phyloP scores from a whole-genome alignment of 2,329 filamentous ascomycete species.

The Ophiostoma angusticollis region DNA sequence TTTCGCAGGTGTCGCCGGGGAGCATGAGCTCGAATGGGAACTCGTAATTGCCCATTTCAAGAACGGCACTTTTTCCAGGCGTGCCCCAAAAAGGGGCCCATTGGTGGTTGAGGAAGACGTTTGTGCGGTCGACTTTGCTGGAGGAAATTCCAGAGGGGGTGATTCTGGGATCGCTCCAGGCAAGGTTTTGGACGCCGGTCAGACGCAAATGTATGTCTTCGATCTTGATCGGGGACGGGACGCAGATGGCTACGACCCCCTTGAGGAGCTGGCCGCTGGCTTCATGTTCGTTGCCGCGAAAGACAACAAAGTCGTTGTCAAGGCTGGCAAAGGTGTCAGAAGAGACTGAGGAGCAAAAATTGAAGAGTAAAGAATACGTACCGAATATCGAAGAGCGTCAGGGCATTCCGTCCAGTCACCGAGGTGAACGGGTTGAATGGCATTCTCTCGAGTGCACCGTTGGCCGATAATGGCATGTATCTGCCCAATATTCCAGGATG shows the following conservation, averaged over 20 bases:
- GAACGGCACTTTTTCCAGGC: constrained; percentile 42
- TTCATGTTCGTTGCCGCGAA: constrained; percentile 63
- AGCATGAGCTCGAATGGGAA: constrained; percentile 67
- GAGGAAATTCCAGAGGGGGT: constrained; percentile 46
- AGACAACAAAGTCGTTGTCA: constrained; percentile 66
- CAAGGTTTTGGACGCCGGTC: constrained; percentile 54
- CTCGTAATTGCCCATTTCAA: constrained; percentile 68
- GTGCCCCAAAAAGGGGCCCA: constrained; percentile 54
- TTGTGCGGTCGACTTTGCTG: constrained; percentile 45
- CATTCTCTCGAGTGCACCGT: constrained; percentile 30
- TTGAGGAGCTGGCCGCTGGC: constrained; percentile 63
- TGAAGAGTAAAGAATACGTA: constrained; percentile 21
- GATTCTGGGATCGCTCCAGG: constrained; percentile 38
- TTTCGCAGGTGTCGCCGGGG: constrained; percentile 66
- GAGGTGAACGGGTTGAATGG: constrained; percentile 44
- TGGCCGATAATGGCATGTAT: too few relatives aligned
- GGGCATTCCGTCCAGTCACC: constrained; percentile 36
- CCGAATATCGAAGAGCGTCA: constrained; percentile 47
- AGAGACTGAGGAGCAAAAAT: background rate
- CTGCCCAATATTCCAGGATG: too few relatives aligned
- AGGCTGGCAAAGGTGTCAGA: constrained; percentile 36
- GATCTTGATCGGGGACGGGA: constrained; percentile 54
- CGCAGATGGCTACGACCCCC: constrained; percentile 60
- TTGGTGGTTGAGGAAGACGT: constrained; percentile 52
- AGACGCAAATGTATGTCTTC: constrained; percentile 63